These are phyloP conservation scores for Calonectria multiphialidica DNA, from an alignment of 2,329 filamentous ascomycete genomes.

Conservation along the genomic window DNA sequence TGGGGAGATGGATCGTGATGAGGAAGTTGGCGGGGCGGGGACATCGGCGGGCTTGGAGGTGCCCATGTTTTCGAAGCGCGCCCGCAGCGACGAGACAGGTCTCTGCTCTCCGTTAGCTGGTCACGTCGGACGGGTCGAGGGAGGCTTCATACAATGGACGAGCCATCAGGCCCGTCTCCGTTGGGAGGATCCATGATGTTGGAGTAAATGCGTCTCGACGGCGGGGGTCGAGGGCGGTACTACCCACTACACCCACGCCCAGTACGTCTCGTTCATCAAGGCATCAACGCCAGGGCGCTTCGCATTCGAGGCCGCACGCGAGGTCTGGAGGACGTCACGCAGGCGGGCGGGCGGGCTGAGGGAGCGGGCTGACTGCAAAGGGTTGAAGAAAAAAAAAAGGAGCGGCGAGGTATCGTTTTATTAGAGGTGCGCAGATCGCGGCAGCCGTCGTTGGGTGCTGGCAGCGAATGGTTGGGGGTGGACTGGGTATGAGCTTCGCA, in stretches of 20 bases:
- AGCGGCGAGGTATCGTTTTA: slow-evolving; percentile 8
- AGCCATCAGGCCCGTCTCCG: slow-evolving; percentile 76
- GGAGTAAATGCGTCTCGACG: slow-evolving; percentile 42
- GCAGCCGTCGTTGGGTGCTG: slow-evolving; percentile 39
- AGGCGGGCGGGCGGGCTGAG: background rate
- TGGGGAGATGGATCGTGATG: slow-evolving; percentile 52
- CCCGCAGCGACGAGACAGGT: slow-evolving; percentile 84
- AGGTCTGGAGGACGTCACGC: slow-evolving; percentile 22
- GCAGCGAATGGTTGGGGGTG: slow-evolving; percentile 40
- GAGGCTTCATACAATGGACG: slow-evolving; percentile 73
- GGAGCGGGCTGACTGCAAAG: background rate
- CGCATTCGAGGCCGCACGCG: slow-evolving; percentile 13
- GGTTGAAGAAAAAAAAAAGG: slow-evolving; percentile 8
- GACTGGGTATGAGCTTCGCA: slow-evolving; percentile 31
- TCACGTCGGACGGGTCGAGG: background rate
- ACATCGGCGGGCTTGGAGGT: slow-evolving; percentile 37
- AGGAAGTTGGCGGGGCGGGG: slow-evolving; percentile 39
- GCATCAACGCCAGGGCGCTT: slow-evolving; percentile 40
- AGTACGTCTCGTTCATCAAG: slow-evolving; percentile 44
- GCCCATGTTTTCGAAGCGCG: slow-evolving; percentile 82
- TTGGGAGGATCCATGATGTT: slow-evolving; percentile 47
- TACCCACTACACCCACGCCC: slow-evolving; percentile 53
- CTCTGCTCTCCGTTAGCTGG: slow-evolving; percentile 63
- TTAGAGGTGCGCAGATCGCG: slow-evolving; percentile 23
- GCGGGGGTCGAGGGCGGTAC: slow-evolving; percentile 45